Percentiles rank a stretch among this genome's conserved stretches.
phyloP scores from a whole-genome alignment of 1,284 basidiomycete species.

The Puccinia hordei region DNA sequence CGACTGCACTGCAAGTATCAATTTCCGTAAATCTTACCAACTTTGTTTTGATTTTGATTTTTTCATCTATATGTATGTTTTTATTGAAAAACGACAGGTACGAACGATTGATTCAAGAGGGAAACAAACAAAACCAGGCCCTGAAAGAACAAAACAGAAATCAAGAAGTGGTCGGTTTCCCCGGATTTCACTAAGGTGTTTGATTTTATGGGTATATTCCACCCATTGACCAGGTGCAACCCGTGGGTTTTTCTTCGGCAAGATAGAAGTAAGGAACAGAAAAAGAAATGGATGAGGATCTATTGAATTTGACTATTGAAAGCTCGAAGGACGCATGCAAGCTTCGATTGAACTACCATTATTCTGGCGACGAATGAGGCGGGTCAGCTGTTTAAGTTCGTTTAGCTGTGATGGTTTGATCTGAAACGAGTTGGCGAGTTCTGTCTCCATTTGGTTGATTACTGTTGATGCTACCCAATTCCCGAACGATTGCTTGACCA shows the following conservation, averaged over 20 bases:
- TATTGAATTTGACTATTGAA: neutral
- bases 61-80: neutral
- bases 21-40: too few species aligned
- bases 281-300: neutral
- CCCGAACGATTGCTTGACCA: conserved; percentile 38
- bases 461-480: conserved; percentile 32
- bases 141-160: neutral
- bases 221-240: neutral
- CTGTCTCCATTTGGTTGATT: conserved; percentile 30
- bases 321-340: neutral
- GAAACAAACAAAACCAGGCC: neutral
- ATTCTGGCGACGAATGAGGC: conserved; percentile 1
- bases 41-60: neutral
- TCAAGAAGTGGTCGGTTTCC: neutral
- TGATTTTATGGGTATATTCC: neutral
- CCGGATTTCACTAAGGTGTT: neutral
- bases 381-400: conserved; percentile 26
- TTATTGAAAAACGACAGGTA: neutral
- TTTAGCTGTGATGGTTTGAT: conserved; percentile 38
- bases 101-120: neutral
- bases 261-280: neutral
- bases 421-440: conserved; percentile 16
- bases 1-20: too few species aligned
- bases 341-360: conserved; percentile 6
- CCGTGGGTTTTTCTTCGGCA: neutral